These are phyloP conservation scores for Colletotrichum plurivorum DNA, from an alignment of 2,329 filamentous ascomycete species.

Conservation along the genomic window DNA sequence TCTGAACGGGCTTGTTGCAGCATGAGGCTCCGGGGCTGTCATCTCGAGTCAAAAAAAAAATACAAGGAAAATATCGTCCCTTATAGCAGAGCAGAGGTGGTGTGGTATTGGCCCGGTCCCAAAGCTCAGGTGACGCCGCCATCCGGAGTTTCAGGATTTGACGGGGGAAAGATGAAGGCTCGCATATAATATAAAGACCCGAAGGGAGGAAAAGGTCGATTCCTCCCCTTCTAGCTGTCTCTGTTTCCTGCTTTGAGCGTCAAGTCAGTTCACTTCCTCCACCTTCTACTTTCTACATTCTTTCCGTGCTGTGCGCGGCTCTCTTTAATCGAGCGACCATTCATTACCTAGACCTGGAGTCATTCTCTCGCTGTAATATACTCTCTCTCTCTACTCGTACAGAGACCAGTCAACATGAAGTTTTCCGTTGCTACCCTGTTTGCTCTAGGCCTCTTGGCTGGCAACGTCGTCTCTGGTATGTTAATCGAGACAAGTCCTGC, in stretches of 20 bases:
- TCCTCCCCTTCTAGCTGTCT: too few species aligned
- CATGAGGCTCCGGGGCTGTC: constrained; percentile 28
- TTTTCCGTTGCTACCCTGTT: constrained; percentile 32
- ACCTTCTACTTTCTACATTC: constrained; percentile 8
- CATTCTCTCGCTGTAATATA: constrained; percentile 16
- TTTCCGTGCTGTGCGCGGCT: constrained; percentile 39
- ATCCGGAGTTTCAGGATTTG: constrained; percentile 38
- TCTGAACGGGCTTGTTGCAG: constrained; percentile 33
- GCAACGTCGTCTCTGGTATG: constrained; percentile 35
- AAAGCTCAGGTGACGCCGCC: constrained; percentile 28
- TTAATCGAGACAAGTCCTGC: background rate
- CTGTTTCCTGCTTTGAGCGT: background rate
- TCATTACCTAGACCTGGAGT: constrained; percentile 31
- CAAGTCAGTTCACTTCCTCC: background rate
- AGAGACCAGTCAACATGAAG: constrained; percentile 24
- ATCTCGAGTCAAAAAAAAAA: constrained; percentile 30
- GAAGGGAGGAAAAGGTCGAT: background rate
- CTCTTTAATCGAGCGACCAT: constrained; percentile 12
- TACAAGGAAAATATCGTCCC: constrained; percentile 1
- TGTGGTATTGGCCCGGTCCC: background rate
- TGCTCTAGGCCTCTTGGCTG: constrained; percentile 27
- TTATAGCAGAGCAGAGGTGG: background rate
- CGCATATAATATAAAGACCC: constrained; percentile 12
- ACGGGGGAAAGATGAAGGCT: constrained; percentile 7
- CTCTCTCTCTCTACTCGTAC: background rate